A percentile compares a stretch with the other conserved stretches of the same genome.
These are phyloP conservation scores for Rosa lucieae DNA, from an alignment of 306 rosid genomes.

Conservation along the genomic window DNA sequence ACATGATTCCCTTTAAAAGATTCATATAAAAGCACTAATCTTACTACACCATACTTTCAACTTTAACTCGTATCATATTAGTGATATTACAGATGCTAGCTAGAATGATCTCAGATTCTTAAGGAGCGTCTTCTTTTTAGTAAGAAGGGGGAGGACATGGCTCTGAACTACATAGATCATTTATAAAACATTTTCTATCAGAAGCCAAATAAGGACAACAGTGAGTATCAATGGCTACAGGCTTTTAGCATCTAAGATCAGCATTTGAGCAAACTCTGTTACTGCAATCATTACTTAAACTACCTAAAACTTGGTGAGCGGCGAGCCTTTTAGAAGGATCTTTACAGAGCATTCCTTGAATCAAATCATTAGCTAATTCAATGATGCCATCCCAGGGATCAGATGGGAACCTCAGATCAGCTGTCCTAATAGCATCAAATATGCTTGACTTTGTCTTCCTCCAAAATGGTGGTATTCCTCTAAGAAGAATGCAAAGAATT, in stretches of 20 bases:
- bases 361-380: constrained; percentile 64
- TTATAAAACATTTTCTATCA: no score
- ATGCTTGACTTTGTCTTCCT: constrained; percentile 85
- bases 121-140: no score
- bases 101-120: no score
- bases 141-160: no score
- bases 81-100: no score
- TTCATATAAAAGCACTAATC: no score
- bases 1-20: no score
- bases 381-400: constrained; percentile 65
- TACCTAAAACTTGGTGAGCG: constrained; percentile 75
- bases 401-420: constrained; percentile 66
- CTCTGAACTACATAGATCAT: no score
- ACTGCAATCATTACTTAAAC: constrained; percentile 10
- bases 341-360: constrained; percentile 65
- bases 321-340: constrained; percentile 68
- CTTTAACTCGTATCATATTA: no score
- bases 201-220: no score
- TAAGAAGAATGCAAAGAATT: constrained; percentile 73
- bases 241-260: background rate
- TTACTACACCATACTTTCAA: no score
- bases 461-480: constrained; percentile 86
- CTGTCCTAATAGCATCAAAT: constrained; percentile 70
- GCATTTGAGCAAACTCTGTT: background rate
- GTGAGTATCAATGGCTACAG: background rate